Percentiles rank a stretch among this genome's conserved stretches.
Evolutionary conservation across 306 rosid genomes (phyloP).

Genomic region (Arachis stenosperma): DNA sequence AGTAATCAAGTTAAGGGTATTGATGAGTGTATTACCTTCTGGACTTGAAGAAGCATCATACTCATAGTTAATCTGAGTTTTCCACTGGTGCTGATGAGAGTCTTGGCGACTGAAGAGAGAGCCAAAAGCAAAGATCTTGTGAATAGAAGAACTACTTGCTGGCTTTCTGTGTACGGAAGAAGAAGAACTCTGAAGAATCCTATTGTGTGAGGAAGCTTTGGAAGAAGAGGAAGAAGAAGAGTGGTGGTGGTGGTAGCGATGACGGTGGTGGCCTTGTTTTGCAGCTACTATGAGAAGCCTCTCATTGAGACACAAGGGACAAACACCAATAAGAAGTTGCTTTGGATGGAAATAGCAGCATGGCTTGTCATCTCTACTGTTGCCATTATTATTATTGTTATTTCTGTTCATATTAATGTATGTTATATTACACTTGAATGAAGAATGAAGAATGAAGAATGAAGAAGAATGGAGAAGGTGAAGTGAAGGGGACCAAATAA

Average conservation of each 20-base stretch:
- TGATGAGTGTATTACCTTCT: conserved; percentile 66
- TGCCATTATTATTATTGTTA: conserved; percentile 41
- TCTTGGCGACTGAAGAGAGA: conserved; percentile 76
- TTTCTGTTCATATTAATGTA: conserved; percentile 46
- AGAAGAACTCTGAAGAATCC: conserved; percentile 34
- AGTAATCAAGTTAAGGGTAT: not conserved
- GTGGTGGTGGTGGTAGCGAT: not conserved
- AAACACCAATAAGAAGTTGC: conserved; percentile 75
- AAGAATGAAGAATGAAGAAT: not conserved
- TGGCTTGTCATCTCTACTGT: conserved; percentile 55
- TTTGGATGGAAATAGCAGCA: conserved; percentile 86
- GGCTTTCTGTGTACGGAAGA: conserved; percentile 41
- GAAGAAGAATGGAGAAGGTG: not conserved
- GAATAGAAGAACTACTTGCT: conserved; percentile 48
- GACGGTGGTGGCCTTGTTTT: conserved; percentile 51
- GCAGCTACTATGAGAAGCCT: conserved; percentile 75
- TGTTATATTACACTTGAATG: not conserved
- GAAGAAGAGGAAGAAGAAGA: conserved; percentile 36
- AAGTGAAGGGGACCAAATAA: conserved; percentile 27
- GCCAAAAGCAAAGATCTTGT: conserved; percentile 88
- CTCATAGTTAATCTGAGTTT: conserved; percentile 50
- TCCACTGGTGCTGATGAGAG: conserved; percentile 51
- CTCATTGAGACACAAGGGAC: conserved; percentile 82
- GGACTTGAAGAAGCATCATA: conserved; percentile 73
- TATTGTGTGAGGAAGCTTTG: conserved; percentile 27